Evolutionary conservation across 768 basidiomycete genomes (phyloP), one percentile per base, ranked within the genome.

Genomic region (Mycena chlorophos): DNA sequence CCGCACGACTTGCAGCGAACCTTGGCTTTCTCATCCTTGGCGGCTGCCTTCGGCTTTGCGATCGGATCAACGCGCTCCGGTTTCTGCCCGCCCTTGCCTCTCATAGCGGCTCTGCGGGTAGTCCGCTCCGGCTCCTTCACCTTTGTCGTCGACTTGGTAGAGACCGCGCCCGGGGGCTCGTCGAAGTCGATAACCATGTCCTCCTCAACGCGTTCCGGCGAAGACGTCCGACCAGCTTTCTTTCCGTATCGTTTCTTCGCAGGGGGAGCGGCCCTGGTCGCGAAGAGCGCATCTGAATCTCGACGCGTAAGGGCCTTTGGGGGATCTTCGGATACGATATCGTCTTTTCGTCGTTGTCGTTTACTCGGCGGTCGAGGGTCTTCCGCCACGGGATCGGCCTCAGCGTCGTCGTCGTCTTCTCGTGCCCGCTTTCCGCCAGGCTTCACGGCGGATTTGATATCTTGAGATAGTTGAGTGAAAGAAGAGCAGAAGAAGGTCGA

Each of bases 141-240:
- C 43, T 28, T 23, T 40, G 30, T 38, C 43, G 46, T 55, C 12
- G 55, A 23, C 43, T 54, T 42, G 16, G 34, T 49, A 38, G 4
- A 54, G 39, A n/a, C 26, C 22, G 59, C 49, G 8, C 61, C 61
- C 23, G 72, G 70, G 43, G 70, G 64, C 45, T 69, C 69, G 43
- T 75, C 73, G 34, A 69, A 70, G 52, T 75, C 67, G 30, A 71
- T 52, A 19, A 29, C 39, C 56, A 62, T 58, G n/a, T 55, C 60
- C 40, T 42, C 51, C 34, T 53, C 60, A 42, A 4, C 49, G 4
- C 53, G 52, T 3, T 34, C 38, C 19, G 73, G 67, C 26, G 75
- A 72, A 5, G 74, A 68, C 23, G 62, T 60, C 30, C 71, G 70
- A 17, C 62, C 67, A 59, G 71, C 73, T 58, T 68, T 72, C 49